Evolutionary conservation across 1,284 basidiomycete species (phyloP).

Genomic region (Pseudozyma flocculosa): DNA sequence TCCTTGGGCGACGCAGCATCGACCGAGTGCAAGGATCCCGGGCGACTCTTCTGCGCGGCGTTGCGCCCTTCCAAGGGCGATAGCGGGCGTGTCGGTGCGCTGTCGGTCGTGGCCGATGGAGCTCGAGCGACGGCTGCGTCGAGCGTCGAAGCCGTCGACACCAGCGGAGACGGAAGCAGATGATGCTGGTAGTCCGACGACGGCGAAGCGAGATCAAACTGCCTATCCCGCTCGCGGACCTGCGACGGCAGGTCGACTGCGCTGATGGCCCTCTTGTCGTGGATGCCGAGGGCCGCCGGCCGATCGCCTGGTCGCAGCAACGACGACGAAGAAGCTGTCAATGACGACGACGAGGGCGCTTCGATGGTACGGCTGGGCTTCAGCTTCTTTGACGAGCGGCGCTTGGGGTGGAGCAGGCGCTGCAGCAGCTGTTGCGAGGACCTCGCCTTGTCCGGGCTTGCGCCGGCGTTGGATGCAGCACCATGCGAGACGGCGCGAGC

Average conservation of each 20-base stretch:
- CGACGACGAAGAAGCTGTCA: too few relatives aligned
- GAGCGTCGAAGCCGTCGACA: too few relatives aligned
- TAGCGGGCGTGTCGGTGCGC: too few relatives aligned
- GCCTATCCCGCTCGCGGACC: conserved; percentile 15
- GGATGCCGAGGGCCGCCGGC: background rate
- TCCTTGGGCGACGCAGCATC: background rate
- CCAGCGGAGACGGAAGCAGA: background rate
- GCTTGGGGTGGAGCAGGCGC: conserved; percentile 20
- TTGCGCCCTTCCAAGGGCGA: too few relatives aligned
- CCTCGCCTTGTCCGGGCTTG: background rate
- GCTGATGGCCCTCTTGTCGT: conserved; percentile 11
- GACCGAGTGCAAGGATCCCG: background rate
- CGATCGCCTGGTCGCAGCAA: background rate
- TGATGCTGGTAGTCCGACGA: background rate
- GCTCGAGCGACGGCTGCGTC: too few relatives aligned
- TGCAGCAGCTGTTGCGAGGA: conserved; percentile 17
- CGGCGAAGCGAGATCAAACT: conserved; percentile 6
- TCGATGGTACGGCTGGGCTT: background rate
- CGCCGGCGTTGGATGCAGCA: too few relatives aligned
- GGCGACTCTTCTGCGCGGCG: too few relatives aligned
- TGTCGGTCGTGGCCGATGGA: too few relatives aligned
- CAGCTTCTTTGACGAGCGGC: background rate
- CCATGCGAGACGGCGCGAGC: too few relatives aligned
- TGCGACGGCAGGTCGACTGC: conserved; percentile 31
- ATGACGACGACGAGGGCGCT: background rate